phyloP scores from a whole-genome alignment of 2,329 filamentous ascomycete genomes.

The Neonectria ditissima region DNA sequence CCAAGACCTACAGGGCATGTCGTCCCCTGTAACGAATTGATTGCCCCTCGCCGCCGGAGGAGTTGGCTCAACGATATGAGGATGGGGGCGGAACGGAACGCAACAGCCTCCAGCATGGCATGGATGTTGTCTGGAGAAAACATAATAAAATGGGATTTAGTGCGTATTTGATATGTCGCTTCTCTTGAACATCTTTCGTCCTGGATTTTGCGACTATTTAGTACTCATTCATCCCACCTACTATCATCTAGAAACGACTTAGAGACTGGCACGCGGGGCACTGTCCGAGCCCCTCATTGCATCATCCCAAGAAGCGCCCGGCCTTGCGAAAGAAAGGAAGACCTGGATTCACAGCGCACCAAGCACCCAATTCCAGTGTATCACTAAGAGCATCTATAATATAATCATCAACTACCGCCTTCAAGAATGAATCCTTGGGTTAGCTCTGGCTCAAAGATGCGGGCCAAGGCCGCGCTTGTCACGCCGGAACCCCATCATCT shows the following conservation, averaged over 20 bases:
- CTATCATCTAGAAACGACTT: neutral
- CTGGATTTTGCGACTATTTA: neutral
- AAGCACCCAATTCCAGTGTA: neutral
- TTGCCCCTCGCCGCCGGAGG: neutral
- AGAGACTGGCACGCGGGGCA: neutral
- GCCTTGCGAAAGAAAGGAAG: neutral
- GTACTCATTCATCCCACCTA: neutral
- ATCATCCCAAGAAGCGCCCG: constrained; percentile 12
- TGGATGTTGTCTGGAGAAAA: too few relatives aligned
- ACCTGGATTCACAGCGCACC: neutral
- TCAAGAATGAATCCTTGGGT: neutral
- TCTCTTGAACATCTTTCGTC: neutral
- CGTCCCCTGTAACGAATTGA: neutral
- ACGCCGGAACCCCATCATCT: constrained; percentile 13
- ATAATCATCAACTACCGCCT: neutral
- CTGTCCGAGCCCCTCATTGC: constrained; percentile 25
- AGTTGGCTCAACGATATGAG: neutral
- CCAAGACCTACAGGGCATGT: neutral
- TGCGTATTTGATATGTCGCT: neutral
- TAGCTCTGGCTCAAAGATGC: neutral
- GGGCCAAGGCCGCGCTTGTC: neutral
- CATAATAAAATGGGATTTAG: neutral
- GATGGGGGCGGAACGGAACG: neutral
- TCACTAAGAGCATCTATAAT: neutral
- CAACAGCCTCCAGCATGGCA: neutral